Evolutionary conservation across 2,329 filamentous ascomycete genomes (phyloP).

Genomic region (Blastomyces silverae): DNA sequence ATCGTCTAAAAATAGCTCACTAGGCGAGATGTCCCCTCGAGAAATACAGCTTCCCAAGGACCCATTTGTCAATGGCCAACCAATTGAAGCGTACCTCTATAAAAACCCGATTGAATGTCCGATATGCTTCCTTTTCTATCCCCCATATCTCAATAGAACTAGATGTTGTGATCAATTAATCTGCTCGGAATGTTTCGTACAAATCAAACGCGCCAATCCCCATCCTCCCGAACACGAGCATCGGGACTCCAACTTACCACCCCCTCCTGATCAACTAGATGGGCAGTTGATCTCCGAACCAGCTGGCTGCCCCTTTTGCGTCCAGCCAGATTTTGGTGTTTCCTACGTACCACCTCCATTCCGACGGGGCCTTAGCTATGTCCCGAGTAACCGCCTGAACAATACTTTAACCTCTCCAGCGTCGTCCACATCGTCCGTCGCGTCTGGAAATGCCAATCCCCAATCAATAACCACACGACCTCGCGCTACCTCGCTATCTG

Average conservation of each 20-base stretch:
- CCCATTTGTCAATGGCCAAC: slow-evolving; percentile 88
- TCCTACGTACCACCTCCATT: slow-evolving; percentile 88
- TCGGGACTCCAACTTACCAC: slow-evolving; percentile 37
- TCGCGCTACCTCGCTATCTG: slow-evolving; percentile 66
- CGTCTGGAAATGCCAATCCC: slow-evolving; percentile 47
- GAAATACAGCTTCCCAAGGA: slow-evolving; percentile 76
- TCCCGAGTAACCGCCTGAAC: slow-evolving; percentile 46
- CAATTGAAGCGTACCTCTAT: slow-evolving; percentile 86
- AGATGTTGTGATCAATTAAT: slow-evolving; percentile 94
- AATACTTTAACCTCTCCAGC: slow-evolving; percentile 60
- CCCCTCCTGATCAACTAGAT: slow-evolving; percentile 42
- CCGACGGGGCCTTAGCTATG: slow-evolving; percentile 70
- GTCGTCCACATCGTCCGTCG: slow-evolving; percentile 78
- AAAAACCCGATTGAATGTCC: slow-evolving; percentile 86
- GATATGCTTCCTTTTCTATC: slow-evolving; percentile 94
- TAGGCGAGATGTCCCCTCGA: slow-evolving; percentile 64
- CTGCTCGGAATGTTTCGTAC: slow-evolving; percentile 97
- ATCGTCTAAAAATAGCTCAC: slow-evolving; percentile 65
- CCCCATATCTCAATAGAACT: slow-evolving; percentile 87
- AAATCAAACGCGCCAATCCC: slow-evolving; percentile 91
- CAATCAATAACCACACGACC: slow-evolving; percentile 42
- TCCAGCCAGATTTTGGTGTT: slow-evolving; percentile 91
- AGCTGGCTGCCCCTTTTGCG: slow-evolving; percentile 88
- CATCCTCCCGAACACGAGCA: slow-evolving; percentile 73
- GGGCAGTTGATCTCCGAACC: slow-evolving; percentile 78